Base-by-base conservation (phyloP, 139 green algal species). In the Klebsormidium nitens region DNA sequence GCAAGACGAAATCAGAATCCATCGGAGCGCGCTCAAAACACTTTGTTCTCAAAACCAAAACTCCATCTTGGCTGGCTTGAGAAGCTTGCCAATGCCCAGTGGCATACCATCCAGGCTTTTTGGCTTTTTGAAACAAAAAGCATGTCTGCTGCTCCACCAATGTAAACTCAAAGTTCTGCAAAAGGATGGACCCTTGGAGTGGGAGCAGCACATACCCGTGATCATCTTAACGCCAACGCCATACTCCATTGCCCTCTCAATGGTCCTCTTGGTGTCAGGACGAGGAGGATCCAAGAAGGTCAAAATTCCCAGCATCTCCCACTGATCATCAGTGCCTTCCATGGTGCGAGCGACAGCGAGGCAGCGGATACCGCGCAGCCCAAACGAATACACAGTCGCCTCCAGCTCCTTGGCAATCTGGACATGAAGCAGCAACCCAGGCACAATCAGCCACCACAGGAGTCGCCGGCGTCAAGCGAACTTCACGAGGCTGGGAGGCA, bases 211-310 rank as follows among this genome's bases (percentile, higher is more conserved):
- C n/a, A n/a, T n/a, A 67, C 89, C 88, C 39, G 88, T 91, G 56
- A 94, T 90, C 89, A 95, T 95, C 83, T 95, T 95, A 14, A 95
- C 89, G 50, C 88, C 84, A 29, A 91, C 83, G n/a, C 88, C 88
- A 36, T 83, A 81, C 72, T 84, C 84, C 71, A 89, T 76, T 0
- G 86, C 84, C 32, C 64, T 57, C 61, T 90, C 75, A 39, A 93
- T 86, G 40, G 87, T 93, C 37, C n/a, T 28, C 77, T 89, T 90
- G 64, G 88, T 93, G 80, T 93, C 88, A n/a, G 79, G 81, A 39
- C 88, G 78, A 3, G 88, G 87, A 1, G 88, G 88, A 72, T 93
- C 88, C 66, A 93, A 72, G 79, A 93, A 91, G 71, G 88, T 91
- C 5, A 93, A 77, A 56, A 93, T 74, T 59, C 88, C 88, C 58